These are phyloP conservation scores for Rhodotorula sp. DNA, from an alignment of 1,284 basidiomycete species.

Conservation along the genomic window DNA sequence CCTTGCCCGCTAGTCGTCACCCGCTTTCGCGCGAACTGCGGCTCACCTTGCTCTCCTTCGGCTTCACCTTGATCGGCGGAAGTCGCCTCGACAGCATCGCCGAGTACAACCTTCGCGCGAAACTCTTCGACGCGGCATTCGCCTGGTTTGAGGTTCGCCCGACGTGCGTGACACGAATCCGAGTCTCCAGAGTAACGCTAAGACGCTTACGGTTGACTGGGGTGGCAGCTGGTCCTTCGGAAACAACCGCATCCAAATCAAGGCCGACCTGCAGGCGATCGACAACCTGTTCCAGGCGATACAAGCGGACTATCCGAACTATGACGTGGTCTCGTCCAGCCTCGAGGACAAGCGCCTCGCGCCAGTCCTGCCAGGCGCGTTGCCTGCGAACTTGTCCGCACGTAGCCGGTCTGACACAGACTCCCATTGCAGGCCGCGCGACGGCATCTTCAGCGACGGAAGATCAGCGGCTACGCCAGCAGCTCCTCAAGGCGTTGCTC, in stretches of 20 bases:
- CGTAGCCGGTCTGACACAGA: neutral
- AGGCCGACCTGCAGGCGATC: slow-evolving; percentile 81
- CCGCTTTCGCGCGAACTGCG: slow-evolving; percentile 84
- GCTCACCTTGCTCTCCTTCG: slow-evolving; percentile 86
- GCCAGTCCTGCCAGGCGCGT: slow-evolving; percentile 11
- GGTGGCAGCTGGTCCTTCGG: slow-evolving; percentile 83
- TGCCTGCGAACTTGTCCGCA: neutral
- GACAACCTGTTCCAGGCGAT: slow-evolving; percentile 55
- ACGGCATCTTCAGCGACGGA: slow-evolving; percentile 34
- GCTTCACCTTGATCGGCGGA: slow-evolving; percentile 86
- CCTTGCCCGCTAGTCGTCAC: slow-evolving; percentile 53
- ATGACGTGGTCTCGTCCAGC: slow-evolving; percentile 36
- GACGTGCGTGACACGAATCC: slow-evolving; percentile 69
- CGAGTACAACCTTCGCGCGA: slow-evolving; percentile 73
- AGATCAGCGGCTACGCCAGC: slow-evolving; percentile 63
- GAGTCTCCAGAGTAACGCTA: rapidly evolving
- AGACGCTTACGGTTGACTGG: neutral
- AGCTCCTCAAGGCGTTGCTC: slow-evolving; percentile 73
- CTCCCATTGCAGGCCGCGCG: slow-evolving; percentile 36
- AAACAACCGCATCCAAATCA: slow-evolving; percentile 81
- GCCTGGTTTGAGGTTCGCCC: slow-evolving; percentile 89
- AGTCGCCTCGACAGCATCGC: slow-evolving; percentile 80
- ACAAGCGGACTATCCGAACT: slow-evolving; percentile 40
- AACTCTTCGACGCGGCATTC: slow-evolving; percentile 75
- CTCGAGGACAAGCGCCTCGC: slow-evolving; percentile 21